phyloP scores from a whole-genome alignment of 1,284 basidiomycete genomes.

The Cryptococcus sp. region DNA sequence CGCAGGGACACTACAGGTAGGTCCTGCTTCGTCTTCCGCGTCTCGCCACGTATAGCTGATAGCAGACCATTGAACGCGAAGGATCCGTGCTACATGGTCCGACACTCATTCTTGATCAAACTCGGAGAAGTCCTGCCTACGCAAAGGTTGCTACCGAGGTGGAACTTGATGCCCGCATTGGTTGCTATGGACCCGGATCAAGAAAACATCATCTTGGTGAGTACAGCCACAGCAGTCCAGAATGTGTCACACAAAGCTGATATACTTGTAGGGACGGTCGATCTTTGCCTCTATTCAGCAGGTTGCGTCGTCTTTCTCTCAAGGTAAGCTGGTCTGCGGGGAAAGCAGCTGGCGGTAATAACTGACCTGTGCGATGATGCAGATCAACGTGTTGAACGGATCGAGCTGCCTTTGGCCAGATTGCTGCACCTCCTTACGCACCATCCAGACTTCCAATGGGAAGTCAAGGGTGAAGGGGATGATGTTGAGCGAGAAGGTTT shows the following conservation, averaged over 20 bases:
- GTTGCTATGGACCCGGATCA: slow-evolving; percentile 88
- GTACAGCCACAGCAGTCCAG: slow-evolving; percentile 2
- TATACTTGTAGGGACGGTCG: not conserved
- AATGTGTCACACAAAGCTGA: no score
- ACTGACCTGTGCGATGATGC: slow-evolving; percentile 3
- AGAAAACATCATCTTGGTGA: slow-evolving; percentile 60
- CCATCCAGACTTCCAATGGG: slow-evolving; percentile 82
- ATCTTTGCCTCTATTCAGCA: not conserved
- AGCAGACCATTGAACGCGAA: slow-evolving; percentile 43
- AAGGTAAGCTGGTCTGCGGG: not conserved
- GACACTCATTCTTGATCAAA: slow-evolving; percentile 75
- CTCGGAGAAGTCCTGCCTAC: slow-evolving; percentile 64
- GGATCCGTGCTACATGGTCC: slow-evolving; percentile 88
- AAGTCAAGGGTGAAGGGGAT: slow-evolving; percentile 11
- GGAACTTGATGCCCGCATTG: slow-evolving; percentile 83
- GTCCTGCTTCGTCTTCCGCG: slow-evolving; percentile 11
- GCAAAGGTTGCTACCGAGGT: slow-evolving; percentile 68
- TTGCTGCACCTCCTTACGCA: slow-evolving; percentile 86
- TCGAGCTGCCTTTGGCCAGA: slow-evolving; percentile 83
- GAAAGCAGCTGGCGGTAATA: not conserved
- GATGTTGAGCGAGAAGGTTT: slow-evolving; percentile 15
- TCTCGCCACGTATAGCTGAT: slow-evolving; percentile 10
- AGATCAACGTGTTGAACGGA: slow-evolving; percentile 66
- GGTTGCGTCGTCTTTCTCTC: not conserved
- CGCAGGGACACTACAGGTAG: slow-evolving; percentile 75